These are phyloP conservation scores for Barnettozyma siamensis DNA, from an alignment of 805 yeast genomes.

Conservation along the genomic window DNA sequence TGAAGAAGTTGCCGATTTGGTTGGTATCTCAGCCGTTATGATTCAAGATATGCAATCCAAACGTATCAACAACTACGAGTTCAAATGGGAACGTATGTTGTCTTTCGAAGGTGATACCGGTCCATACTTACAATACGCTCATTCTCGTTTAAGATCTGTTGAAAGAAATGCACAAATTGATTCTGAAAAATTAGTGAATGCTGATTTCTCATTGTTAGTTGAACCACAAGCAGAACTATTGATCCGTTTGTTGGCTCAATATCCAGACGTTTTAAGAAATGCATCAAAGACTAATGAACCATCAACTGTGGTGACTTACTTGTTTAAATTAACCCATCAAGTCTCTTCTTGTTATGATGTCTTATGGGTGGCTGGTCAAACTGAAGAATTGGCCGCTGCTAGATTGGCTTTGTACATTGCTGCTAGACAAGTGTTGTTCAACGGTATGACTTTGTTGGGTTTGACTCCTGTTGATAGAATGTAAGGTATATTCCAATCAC, in stretches of 20 bases:
- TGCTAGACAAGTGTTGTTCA: constrained; percentile 82
- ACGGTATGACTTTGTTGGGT: constrained; percentile 87
- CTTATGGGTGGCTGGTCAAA: constrained; percentile 96
- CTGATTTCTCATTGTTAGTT: constrained; percentile 55
- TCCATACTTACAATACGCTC: constrained; percentile 97
- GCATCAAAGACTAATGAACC: constrained; percentile 88
- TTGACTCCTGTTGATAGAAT: constrained; percentile 98
- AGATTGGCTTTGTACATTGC: constrained; percentile 87
- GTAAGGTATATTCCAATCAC: no score
- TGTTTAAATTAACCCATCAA: constrained; percentile 87
- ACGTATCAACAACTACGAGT: constrained; percentile 92
- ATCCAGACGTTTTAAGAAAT: constrained; percentile 82
- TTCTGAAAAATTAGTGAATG: constrained; percentile 36
- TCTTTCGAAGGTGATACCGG: constrained; percentile 99
- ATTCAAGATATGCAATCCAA: constrained; percentile 98
- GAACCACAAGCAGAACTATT: constrained; percentile 70
- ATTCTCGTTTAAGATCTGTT: constrained; percentile 91
- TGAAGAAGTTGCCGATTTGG: constrained; percentile 88
- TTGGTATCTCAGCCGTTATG: constrained; percentile 97
- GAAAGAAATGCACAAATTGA: constrained; percentile 72
- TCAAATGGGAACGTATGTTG: constrained; percentile 97
- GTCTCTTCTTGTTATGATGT: constrained; percentile 95
- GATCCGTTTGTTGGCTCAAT: constrained; percentile 76
- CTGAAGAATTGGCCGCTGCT: constrained; percentile 76
- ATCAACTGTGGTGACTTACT: constrained; percentile 86